phyloP scores from a whole-genome alignment of 768 basidiomycete genomes.

The Pluteus cervinus region DNA sequence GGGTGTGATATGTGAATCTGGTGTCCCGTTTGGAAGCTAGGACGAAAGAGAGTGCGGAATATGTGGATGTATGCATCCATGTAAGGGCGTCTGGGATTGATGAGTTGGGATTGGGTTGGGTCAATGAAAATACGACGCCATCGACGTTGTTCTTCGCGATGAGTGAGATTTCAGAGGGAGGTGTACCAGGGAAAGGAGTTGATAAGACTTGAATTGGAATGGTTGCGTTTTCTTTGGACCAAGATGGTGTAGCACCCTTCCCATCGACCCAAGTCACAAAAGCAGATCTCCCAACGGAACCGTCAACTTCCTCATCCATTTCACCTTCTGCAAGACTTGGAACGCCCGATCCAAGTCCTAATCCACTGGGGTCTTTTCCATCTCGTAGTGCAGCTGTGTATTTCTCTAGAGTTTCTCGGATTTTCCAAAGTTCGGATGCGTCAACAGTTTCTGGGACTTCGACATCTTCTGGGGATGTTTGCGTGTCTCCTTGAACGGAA shows the following conservation, averaged over 20 bases:
- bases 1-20: conserved; percentile 75
- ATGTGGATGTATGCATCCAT: conserved; percentile 82
- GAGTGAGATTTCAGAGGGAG: conserved; percentile 32
- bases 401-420: conserved; percentile 81
- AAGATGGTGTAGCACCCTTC: conserved; percentile 40
- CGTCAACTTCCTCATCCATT: conserved; percentile 86
- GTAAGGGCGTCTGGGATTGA: conserved; percentile 18
- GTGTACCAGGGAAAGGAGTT: conserved; percentile 55
- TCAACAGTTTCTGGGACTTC: conserved; percentile 88
- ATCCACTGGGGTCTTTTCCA: conserved; percentile 54
- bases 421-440: conserved; percentile 71
- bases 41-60: conserved; percentile 88
- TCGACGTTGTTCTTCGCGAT: conserved; percentile 71
- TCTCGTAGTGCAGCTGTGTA: conserved; percentile 64
- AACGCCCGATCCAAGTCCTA: conserved; percentile 61
- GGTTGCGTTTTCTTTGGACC: conserved; percentile 28
- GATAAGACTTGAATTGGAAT: conserved; percentile 56
- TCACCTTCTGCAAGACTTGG: conserved; percentile 86
- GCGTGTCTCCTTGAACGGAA: too few species aligned
- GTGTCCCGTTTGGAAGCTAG: conserved; percentile 89
- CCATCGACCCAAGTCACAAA: conserved; percentile 62
- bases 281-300: conserved; percentile 58
- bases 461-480: conserved; percentile 34
- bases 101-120: conserved; percentile 15
- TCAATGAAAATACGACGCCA: conserved; percentile 55